These are phyloP conservation scores for Syzygium syzygioides DNA, from an alignment of 441 rosid species.

Conservation along the genomic window DNA sequence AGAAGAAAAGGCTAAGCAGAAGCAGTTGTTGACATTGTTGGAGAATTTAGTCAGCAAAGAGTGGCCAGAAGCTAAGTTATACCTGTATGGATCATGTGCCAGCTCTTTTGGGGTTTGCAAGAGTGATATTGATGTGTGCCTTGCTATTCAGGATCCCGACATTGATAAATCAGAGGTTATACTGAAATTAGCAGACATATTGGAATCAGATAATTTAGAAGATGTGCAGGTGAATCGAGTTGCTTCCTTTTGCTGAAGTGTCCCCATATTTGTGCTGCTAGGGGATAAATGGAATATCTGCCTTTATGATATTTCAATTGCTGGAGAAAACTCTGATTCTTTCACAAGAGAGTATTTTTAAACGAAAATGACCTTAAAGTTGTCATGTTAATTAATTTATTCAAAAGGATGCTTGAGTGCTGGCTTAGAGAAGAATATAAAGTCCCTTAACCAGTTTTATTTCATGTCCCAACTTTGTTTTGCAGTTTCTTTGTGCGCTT, in stretches of 20 bases:
- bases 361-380: not conserved
- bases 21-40: conserved; percentile 51
- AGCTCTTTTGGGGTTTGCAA: conserved; percentile 83
- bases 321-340: not conserved
- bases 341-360: not conserved
- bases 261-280: not conserved
- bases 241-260: not conserved
- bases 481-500: not conserved
- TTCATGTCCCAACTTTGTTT: not conserved
- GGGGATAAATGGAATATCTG: not conserved
- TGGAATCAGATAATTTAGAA: conserved; percentile 74
- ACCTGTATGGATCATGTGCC: conserved; percentile 93
- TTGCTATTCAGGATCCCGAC: conserved; percentile 50
- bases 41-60: conserved; percentile 70
- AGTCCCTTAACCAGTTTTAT: not conserved
- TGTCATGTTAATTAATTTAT: not conserved
- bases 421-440: not conserved
- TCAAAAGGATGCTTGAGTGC: not conserved
- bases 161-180: conserved; percentile 63
- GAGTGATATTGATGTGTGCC: conserved; percentile 95
- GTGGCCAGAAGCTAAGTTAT: conserved; percentile 84
- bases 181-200: conserved; percentile 74
- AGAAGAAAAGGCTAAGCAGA: conserved; percentile 81
- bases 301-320: not conserved
- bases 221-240: conserved; percentile 73